phyloP scores from a whole-genome alignment of 2,329 filamentous ascomycete genomes.

The Colletotrichum sp. region DNA sequence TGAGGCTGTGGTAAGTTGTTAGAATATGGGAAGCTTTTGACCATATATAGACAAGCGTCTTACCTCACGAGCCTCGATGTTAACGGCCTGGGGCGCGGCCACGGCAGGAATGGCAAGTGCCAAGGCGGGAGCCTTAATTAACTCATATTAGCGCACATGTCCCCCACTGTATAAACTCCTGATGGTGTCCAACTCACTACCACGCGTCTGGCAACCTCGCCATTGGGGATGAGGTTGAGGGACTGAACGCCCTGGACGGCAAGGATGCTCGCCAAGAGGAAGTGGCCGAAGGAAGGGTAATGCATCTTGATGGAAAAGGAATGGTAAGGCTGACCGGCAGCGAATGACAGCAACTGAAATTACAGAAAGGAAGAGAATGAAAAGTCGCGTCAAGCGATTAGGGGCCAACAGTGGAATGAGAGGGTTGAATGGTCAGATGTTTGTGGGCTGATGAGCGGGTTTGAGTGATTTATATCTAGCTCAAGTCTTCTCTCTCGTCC shows the following conservation, averaged over 20 bases:
- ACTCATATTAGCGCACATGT: neutral
- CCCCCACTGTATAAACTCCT: neutral
- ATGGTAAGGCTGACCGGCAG: constrained; percentile 21
- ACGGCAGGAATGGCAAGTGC: constrained; percentile 17
- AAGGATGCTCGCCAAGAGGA: constrained; percentile 22
- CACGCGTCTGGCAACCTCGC: constrained; percentile 13
- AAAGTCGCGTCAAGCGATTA: constrained; percentile 20
- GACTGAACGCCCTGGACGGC: constrained; percentile 17
- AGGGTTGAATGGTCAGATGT: neutral
- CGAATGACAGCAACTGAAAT: constrained; percentile 20
- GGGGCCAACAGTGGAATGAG: constrained; percentile 19
- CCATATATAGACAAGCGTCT: neutral
- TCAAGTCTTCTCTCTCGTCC: neutral
- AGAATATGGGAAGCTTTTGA: neutral
- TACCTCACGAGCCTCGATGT: constrained; percentile 22
- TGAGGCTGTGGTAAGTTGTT: constrained; percentile 17
- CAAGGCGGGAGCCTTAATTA: constrained; percentile 11
- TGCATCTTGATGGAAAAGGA: constrained; percentile 19
- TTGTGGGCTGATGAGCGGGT: constrained; percentile 17
- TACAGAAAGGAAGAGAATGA: constrained; percentile 7
- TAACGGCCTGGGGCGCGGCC: constrained; percentile 5
- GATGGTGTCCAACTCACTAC: constrained; percentile 6
- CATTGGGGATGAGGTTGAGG: constrained; percentile 1
- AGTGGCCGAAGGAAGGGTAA: constrained; percentile 14
- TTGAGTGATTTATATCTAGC: constrained; percentile 25